Percentiles rank a stretch among this genome's conserved stretches.
Conservation (phyloP, 257 asterid species). For the Catharanthus roseus region DNA sequence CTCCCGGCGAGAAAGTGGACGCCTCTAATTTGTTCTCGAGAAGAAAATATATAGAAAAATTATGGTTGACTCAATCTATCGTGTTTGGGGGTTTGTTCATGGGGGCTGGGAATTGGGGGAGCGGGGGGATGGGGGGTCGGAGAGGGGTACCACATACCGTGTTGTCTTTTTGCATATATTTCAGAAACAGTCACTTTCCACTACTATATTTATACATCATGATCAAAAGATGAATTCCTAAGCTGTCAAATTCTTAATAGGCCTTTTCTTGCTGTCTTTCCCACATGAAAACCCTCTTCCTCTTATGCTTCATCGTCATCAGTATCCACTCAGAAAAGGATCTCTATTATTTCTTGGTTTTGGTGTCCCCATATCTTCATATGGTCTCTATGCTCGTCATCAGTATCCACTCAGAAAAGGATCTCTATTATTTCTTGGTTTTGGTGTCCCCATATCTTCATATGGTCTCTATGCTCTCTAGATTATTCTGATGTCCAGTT, state of each 20-base stretch:
- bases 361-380: neutral
- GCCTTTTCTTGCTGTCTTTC: neutral
- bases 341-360: slow-evolving; percentile 8
- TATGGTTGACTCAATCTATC: too few species aligned
- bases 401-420: slow-evolving; percentile 10
- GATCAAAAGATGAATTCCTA: slow-evolving; percentile 2
- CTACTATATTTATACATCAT: neutral
- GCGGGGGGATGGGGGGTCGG: too few species aligned
- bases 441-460: neutral
- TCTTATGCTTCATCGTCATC: slow-evolving; percentile 13
- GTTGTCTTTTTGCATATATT: neutral
- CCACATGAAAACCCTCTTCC: neutral
- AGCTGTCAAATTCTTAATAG: slow-evolving; percentile 12
- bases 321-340: slow-evolving; percentile 6
- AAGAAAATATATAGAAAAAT: too few species aligned
- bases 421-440: slow-evolving; percentile 6
- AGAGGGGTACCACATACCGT: neutral
- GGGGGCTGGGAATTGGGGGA: too few species aligned
- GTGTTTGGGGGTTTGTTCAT: too few species aligned
- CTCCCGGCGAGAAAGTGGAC: too few species aligned
- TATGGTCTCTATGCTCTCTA: neutral
- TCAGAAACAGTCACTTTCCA: slow-evolving; percentile 9
- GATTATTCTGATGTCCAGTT: neutral
- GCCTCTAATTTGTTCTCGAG: too few species aligned
- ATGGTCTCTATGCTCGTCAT: too few species aligned